A percentile compares a stretch with the other conserved stretches of the same genome.
Conservation (phyloP, 2,329 filamentous ascomycete species). For the Phaeophleospora eucalypticola region DNA sequence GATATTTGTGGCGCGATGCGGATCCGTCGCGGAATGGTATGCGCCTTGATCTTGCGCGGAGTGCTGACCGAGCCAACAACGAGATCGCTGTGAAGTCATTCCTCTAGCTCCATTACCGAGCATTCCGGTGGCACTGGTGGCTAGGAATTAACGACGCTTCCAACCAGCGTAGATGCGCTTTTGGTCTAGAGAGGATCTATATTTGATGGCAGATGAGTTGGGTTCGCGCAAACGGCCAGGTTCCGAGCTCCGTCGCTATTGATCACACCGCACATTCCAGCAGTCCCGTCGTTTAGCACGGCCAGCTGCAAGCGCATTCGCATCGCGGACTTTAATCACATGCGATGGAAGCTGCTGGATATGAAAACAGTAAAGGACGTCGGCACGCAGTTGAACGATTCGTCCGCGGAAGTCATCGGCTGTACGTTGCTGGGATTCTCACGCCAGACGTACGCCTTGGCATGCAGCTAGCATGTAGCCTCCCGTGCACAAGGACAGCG, state of each 20-base stretch:
- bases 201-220: too few species aligned
- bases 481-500: not conserved
- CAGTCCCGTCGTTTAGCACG: too few species aligned
- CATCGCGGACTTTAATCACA: not conserved
- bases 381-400: not conserved
- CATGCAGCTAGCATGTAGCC: slow-evolving; percentile 3
- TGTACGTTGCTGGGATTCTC: not conserved
- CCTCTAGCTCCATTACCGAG: too few species aligned
- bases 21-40: not conserved
- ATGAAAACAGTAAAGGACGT: too few species aligned
- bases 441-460: slow-evolving; percentile 1
- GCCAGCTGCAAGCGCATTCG: not conserved
- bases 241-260: not conserved
- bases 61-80: too few species aligned
- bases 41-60: not conserved
- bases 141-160: too few species aligned
- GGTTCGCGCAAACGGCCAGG: too few species aligned
- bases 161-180: too few species aligned
- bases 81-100: too few species aligned
- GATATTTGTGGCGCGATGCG: not conserved
- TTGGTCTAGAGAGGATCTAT: too few species aligned
- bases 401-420: not conserved
- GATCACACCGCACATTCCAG: not conserved
- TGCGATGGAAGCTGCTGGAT: not conserved
- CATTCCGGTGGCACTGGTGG: too few species aligned